Evolutionary conservation across 345 rosid species (phyloP), one percentile per base, ranked within the genome.

Genomic region (Kernera saxatilis): DNA sequence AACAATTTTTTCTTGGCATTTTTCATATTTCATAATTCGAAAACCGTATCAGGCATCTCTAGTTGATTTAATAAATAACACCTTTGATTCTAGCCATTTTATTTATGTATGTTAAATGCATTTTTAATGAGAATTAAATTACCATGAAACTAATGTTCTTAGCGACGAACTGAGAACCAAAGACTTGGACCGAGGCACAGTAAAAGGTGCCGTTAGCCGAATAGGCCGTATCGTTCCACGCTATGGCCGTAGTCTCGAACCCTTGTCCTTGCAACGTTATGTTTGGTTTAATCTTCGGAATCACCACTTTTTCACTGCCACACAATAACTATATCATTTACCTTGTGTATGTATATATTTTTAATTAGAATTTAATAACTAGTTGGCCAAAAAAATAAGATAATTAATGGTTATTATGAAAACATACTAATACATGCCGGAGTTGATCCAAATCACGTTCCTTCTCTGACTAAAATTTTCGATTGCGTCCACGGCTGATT

Each of bases 81-180:
- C 23, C 9, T 15, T 39, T 13, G 22, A 18, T 55, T 45, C 13
- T 36, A 30, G 8, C 46, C 36, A 10, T 33, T 26, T 32, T 8
- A 41, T n/a, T 8, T 11, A 62, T 22, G 18, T 51, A 50, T 71
- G 40, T 13, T 59, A 27, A 21, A 1, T 48, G 8, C 8, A n/a
- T n/a, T 18, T 29, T 21, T 39, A 3, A 29, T 30, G 40, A 5
- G n/a, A 40, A 36, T 39, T 22, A 17, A 51, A 3, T 29, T 36
- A 93, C 98, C 97, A 93, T 88, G 84, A 93, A 93, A 79, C 97
- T 90, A 39, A 93, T 85, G 79, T 88, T 88, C 71, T 83, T 87
- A 30, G 97, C 97, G 22, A 90, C 51, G 29, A 93, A 90, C 73
- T 85, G 88, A 77, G 78, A 57, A 6, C 96, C 73, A 66, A 93